Conservation (phyloP, 768 basidiomycete genomes). For the Coprinopsis cinerea region DNA sequence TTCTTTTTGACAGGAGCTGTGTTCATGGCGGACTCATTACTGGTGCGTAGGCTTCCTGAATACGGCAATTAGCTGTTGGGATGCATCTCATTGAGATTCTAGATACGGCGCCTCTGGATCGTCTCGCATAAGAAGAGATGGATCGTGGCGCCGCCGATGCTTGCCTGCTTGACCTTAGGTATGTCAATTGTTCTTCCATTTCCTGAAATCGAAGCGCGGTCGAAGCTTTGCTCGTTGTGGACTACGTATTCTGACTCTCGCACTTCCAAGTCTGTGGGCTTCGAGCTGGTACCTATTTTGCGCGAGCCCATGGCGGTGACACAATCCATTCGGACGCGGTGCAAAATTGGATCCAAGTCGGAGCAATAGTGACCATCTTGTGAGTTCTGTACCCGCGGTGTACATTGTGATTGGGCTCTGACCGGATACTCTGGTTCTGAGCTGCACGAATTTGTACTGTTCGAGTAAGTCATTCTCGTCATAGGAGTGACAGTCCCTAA, state of each 20-base stretch:
- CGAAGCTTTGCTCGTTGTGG: too few relatives aligned
- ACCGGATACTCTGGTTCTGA: neutral
- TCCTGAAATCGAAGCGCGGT: neutral
- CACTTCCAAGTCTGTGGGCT: slow-evolving; percentile 1
- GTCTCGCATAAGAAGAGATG: neutral
- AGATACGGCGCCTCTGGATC: slow-evolving; percentile 11
- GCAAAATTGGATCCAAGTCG: slow-evolving; percentile 5
- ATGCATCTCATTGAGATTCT: neutral
- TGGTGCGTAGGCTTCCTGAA: slow-evolving; percentile 1
- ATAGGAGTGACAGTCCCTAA: neutral
- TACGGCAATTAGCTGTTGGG: neutral
- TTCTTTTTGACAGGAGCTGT: neutral
- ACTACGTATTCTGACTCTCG: too few relatives aligned
- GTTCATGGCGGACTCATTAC: neutral
- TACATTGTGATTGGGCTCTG: neutral
- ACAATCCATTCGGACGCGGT: neutral
- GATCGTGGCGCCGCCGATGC: neutral
- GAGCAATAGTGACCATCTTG: slow-evolving; percentile 6
- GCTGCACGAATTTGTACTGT: slow-evolving; percentile 8
- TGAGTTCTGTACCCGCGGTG: neutral
- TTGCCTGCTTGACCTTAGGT: neutral
- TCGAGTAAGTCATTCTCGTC: neutral
- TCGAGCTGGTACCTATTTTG: slow-evolving; percentile 1
- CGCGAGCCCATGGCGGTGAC: neutral
- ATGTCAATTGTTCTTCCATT: neutral